phyloP scores from a whole-genome alignment of 345 rosid genomes.

The Physaria fendleri region DNA sequence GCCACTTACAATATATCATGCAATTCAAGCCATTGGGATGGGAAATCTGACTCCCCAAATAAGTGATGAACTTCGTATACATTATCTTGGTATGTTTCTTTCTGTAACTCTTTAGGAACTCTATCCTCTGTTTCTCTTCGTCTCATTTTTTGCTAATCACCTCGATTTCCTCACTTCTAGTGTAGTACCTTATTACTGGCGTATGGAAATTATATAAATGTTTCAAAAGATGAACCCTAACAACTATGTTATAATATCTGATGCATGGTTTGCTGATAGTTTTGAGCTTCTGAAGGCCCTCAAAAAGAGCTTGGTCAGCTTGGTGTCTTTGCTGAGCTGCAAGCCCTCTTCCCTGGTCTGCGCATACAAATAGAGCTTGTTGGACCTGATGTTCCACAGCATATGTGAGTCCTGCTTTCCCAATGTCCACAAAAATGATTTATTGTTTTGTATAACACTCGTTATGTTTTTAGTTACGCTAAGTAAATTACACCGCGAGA shows the following conservation, averaged over 20 bases:
- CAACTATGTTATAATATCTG: neutral
- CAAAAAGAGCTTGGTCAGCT: constrained; percentile 88
- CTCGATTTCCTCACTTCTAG: neutral
- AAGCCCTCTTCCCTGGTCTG: constrained; percentile 67
- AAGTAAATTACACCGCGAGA: neutral
- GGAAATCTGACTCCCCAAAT: constrained; percentile 31
- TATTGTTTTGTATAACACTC: neutral
- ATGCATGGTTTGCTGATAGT: constrained; percentile 16
- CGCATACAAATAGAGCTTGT: constrained; percentile 49
- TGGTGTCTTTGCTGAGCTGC: constrained; percentile 74
- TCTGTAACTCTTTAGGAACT: constrained; percentile 2
- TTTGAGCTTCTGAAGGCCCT: constrained; percentile 56
- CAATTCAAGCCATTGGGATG: constrained; percentile 46
- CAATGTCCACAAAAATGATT: neutral
- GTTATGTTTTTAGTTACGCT: neutral
- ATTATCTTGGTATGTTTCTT: constrained; percentile 68
- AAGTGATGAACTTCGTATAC: constrained; percentile 49
- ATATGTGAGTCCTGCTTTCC: constrained; percentile 40
- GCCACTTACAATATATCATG: constrained; percentile 79
- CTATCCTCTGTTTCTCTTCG: neutral
- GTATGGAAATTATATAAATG: neutral
- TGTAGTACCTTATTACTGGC: neutral
- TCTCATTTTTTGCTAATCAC: neutral
- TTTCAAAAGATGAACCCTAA: neutral
- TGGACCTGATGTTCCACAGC: constrained; percentile 80